Base-by-base conservation (phyloP, 768 basidiomycete species). In the Daedalea quercina region DNA sequence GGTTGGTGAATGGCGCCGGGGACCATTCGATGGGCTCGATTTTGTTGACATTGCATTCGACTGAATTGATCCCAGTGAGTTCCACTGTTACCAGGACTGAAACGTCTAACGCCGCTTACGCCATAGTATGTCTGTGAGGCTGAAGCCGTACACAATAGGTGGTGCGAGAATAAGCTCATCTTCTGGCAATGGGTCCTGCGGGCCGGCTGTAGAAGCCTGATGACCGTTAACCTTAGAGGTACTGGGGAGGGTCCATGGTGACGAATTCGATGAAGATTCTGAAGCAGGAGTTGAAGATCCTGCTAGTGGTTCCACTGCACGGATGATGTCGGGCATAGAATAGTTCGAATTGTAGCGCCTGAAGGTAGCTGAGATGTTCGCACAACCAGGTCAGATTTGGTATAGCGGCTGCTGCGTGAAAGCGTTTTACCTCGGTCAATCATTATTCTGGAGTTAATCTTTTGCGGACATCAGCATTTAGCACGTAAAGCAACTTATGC, bases 101-200 rank as follows among this genome's bases (percentile, higher is more conserved):
- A 19, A 40, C 13, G 37, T 8, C 8, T 8, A 17, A 35, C 34
- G 17, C 34, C 34, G 34, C 34, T 8, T 19, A 40, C 37, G 64
- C 81, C 82, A 83, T 6, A 73, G 58, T 63, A 84, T 84, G 54
- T 80, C 80, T 6, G 66, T 57, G 44, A 85, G 65, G 64, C 81
- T 82, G 65, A 85, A 87, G 0, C 82, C 83, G 54, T 79, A 80
- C 2, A 84, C 76, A 34, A 79, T 70, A 0, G 80, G 75, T 0
- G 82, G 71, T 0, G 82, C 71, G 3, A 87, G 65, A 25, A 84
- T 67, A 17, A 84, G 67, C 34, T 81, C 76, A 20, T 80, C 77
- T 3, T 80, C 77, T 0, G 70, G 68, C 33, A 82, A 59, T 26
- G 6, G 6, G 11, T 78, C 71, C n/a, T 54, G 56, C 3, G 42